Evolutionary conservation across 2,329 filamentous ascomycete species (phyloP), one percentile per base, ranked within the genome.

Genomic region (Paradendryphiella salina): DNA sequence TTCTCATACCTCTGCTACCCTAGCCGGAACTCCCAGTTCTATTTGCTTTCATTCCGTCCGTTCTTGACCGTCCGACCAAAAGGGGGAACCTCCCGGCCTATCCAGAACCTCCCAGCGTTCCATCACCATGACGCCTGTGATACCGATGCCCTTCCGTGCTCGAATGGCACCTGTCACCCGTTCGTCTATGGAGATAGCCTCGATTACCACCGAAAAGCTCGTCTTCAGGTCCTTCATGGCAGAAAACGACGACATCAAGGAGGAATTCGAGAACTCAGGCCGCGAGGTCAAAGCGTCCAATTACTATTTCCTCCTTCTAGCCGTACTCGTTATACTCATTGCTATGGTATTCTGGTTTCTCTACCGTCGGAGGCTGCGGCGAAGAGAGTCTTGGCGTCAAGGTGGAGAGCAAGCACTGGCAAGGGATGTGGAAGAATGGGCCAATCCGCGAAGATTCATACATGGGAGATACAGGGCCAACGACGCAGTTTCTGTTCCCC

Each of bases 281-380:
- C 5, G 18, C 11, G 50, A 36, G n/a, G 49, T 55, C 4, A 50
- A 64, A 35, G 56, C 61, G 23, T 73, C 76, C 45, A 73, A 76
- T 52, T 77, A 80, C 59, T 82, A 81, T 57, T 81, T 84, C 68
- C 76, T 81, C 59, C 84, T 83, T 72, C 76, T 85, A 39, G 76
- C 81, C 20, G 73, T 85, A 18, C 65, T 81, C 50, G 73, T 79
- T 37, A 66, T 77, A 4, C 49, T 80, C 3, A 39, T 80, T 23
- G 70, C 75, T 36, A 56, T 75, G 18, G 65, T 73, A 11, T 57
- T 75, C 13, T 75, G 79, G 54, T 65, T 80, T 36, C 70, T 81
- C 42, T 71, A 79, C 43, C 73, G 75, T 11, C 76, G 77, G 9
- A 75, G 63, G 56, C 73, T 62, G 59, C 72, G 56, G 60, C 71